Evolutionary conservation across 2,329 filamentous ascomycete species (phyloP).

Genomic region (Hymenoscyphus fructigenus): DNA sequence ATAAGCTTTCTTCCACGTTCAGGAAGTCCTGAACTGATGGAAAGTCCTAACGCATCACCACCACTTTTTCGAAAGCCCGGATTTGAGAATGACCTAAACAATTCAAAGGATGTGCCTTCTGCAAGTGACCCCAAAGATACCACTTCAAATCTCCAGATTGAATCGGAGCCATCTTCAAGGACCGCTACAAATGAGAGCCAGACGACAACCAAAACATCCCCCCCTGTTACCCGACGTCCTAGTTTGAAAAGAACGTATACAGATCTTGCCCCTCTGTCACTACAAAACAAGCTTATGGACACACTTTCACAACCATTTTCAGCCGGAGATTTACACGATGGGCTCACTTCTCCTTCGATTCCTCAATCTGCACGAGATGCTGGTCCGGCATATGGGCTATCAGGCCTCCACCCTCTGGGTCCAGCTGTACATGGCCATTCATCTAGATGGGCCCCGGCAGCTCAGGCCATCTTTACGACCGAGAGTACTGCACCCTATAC

Average conservation of each 20-base stretch:
- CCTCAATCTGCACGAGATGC: slow-evolving; percentile 35
- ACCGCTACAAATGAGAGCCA: slow-evolving; percentile 57
- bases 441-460: slow-evolving; percentile 84
- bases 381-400: slow-evolving; percentile 34
- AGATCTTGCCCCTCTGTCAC: slow-evolving; percentile 69
- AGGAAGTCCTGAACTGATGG: slow-evolving; percentile 48
- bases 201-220: slow-evolving; percentile 51
- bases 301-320: slow-evolving; percentile 74
- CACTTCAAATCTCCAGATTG: slow-evolving; percentile 22
- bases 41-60: slow-evolving; percentile 31
- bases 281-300: slow-evolving; percentile 83
- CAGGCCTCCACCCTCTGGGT: slow-evolving; percentile 41
- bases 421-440: slow-evolving; percentile 80
- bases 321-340: slow-evolving; percentile 32
- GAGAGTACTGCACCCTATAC: slow-evolving; percentile 89
- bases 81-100: not conserved
- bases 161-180: slow-evolving; percentile 52
- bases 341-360: slow-evolving; percentile 44
- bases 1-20: slow-evolving; percentile 66
- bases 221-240: slow-evolving; percentile 59
- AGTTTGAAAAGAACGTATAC: slow-evolving; percentile 86
- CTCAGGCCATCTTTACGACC: slow-evolving; percentile 98
- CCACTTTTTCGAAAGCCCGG: slow-evolving; percentile 21
- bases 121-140: not conserved
- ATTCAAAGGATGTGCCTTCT: not conserved